These are phyloP conservation scores for Hypericum androsaemum DNA, from an alignment of 345 rosid genomes.

Conservation along the genomic window DNA sequence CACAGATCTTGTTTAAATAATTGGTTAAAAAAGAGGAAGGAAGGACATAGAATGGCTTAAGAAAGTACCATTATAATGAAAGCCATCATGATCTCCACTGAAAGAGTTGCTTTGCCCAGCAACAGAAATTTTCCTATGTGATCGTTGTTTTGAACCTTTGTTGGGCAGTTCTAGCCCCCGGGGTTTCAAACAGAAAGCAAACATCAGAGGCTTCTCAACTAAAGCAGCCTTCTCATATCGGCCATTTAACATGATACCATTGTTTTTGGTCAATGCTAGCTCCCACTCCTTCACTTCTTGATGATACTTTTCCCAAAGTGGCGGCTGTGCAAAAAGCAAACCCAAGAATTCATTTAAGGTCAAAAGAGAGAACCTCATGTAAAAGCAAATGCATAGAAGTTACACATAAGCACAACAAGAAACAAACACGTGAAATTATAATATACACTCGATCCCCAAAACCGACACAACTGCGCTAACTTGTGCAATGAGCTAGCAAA, in stretches of 20 bases:
- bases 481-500: too few species aligned
- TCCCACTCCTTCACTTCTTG: constrained; percentile 78
- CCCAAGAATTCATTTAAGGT: not conserved
- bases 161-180: constrained; percentile 88
- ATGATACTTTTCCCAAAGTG: constrained; percentile 86
- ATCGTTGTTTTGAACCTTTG: constrained; percentile 80
- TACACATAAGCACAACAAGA: not conserved
- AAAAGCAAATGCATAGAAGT: not conserved
- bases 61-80: constrained; percentile 34
- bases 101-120: constrained; percentile 39
- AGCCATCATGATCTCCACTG: constrained; percentile 48
- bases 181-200: constrained; percentile 96
- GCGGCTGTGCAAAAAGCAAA: constrained; percentile 47
- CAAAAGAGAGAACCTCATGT: not conserved
- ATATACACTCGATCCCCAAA: too few species aligned
- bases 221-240: constrained; percentile 37
- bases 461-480: too few species aligned
- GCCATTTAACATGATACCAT: constrained; percentile 30
- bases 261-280: constrained; percentile 39
- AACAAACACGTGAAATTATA: not conserved
- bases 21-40: not conserved
- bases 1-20: not conserved
- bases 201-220: constrained; percentile 75
- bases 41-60: constrained; percentile 1
- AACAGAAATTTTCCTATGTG: constrained; percentile 62